These are phyloP conservation scores for Yamadazyma nakazawae DNA, from an alignment of 805 yeast genomes.

Conservation along the genomic window DNA sequence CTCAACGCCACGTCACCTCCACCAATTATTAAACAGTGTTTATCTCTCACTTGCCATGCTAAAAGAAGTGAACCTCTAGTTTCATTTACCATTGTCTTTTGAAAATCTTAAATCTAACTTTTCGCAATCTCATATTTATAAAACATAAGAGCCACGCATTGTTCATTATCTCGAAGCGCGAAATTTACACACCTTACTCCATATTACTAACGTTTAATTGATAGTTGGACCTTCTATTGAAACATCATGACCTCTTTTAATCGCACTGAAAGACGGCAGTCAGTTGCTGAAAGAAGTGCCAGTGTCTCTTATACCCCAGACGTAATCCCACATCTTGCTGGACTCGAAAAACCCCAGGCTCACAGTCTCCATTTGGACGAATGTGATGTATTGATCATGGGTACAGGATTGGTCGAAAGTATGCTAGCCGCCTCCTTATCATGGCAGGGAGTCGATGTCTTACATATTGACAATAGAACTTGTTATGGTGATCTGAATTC, in stretches of 20 bases:
- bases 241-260: constrained; percentile 3
- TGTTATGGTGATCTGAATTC: constrained; percentile 90
- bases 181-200: background rate
- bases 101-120: too few species aligned
- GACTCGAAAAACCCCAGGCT: constrained; percentile 67
- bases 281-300: constrained; percentile 48
- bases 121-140: background rate
- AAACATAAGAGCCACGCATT: background rate
- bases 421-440: constrained; percentile 90
- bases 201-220: background rate
- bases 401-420: constrained; percentile 88
- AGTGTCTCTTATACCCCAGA: constrained; percentile 39
- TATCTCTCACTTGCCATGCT: constrained; percentile 71
- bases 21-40: constrained; percentile 70
- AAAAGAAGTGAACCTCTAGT: constrained; percentile 47
- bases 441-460: constrained; percentile 96
- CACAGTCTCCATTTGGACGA: constrained; percentile 60
- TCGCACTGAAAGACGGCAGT: constrained; percentile 38
- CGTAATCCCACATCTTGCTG: constrained; percentile 69
- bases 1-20: constrained; percentile 77
- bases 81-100: background rate
- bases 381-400: constrained; percentile 86
- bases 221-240: background rate
- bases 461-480: constrained; percentile 81
- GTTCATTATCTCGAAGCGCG: constrained; percentile 3